Conservation (phyloP, 192 early-diverging fungal species). For the Dispira parvispora region DNA sequence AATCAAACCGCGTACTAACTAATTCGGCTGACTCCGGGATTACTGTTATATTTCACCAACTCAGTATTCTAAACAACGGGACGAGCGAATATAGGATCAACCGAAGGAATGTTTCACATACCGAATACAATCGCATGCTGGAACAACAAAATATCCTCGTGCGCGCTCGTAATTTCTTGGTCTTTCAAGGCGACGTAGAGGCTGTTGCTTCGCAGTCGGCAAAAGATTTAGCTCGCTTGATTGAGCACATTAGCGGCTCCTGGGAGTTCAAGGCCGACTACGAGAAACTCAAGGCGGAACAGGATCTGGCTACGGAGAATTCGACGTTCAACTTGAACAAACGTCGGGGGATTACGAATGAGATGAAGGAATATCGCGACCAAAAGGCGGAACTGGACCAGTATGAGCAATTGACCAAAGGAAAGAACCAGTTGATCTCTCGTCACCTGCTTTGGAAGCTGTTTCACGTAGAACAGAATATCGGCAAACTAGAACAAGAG, state of each 20-base stretch:
- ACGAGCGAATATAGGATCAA: conserved; percentile 82
- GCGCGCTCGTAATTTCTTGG: conserved; percentile 93
- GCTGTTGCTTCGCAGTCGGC: conserved; percentile 90
- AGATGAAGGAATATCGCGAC: conserved; percentile 84
- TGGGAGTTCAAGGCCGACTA: conserved; percentile 80
- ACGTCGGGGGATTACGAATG: conserved; percentile 70
- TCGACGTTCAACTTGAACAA: conserved; percentile 81
- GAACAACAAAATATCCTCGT: conserved; percentile 85
- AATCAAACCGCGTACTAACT: too few species aligned
- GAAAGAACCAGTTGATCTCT: conserved; percentile 44
- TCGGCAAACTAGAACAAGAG: conserved; percentile 35
- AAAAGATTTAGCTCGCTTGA: conserved; percentile 77
- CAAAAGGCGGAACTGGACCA: conserved; percentile 83
- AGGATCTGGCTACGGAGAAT: conserved; percentile 76
- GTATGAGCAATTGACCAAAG: conserved; percentile 43
- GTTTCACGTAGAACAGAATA: conserved; percentile 67
- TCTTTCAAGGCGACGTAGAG: conserved; percentile 98
- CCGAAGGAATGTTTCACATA: conserved; percentile 46
- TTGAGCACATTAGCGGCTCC: conserved; percentile 96
- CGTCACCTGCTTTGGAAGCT: conserved; percentile 78
- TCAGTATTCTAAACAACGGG: conserved; percentile 43
- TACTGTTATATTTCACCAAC: too few species aligned
- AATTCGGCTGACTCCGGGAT: too few species aligned
- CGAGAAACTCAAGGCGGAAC: conserved; percentile 58
- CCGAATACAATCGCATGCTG: conserved; percentile 56